Evolutionary conservation across 768 basidiomycete species (phyloP).

Genomic region (Rhizopogon sp.): DNA sequence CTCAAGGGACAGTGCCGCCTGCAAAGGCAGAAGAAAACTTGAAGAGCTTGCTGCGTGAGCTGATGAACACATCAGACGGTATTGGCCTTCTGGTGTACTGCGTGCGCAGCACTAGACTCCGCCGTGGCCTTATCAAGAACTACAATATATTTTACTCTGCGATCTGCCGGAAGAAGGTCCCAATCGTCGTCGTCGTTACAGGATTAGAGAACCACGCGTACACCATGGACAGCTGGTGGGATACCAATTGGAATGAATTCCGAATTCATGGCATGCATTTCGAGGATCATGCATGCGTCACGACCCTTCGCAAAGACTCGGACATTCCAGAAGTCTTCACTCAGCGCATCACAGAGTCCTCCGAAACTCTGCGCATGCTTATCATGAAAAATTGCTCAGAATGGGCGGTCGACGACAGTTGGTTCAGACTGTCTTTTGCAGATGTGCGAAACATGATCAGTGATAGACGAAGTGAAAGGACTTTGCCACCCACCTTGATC

Average conservation of each 20-base stretch:
- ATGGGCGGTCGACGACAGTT: background rate
- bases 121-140: constrained; percentile 22
- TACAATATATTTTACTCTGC: constrained; percentile 34
- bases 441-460: background rate
- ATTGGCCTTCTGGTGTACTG: constrained; percentile 16
- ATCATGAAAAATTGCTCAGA: constrained; percentile 14
- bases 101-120: constrained; percentile 27
- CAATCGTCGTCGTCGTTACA: constrained; percentile 32
- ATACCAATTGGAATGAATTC: constrained; percentile 15
- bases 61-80: constrained; percentile 18
- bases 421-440: background rate
- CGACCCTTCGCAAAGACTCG: constrained; percentile 17
- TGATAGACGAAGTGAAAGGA: background rate
- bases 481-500: background rate
- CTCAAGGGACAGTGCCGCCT: constrained; percentile 23
- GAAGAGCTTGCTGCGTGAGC: constrained; percentile 18
- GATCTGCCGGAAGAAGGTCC: constrained; percentile 31
- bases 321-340: background rate
- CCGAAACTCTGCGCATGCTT: constrained; percentile 9
- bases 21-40: constrained; percentile 24
- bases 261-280: constrained; percentile 28
- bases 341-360: constrained; percentile 11
- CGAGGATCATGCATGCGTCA: constrained; percentile 25
- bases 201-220: constrained; percentile 32
- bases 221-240: constrained; percentile 29